A percentile compares a stretch with the other conserved stretches of the same genome.
Evolutionary conservation across 140 eudicot species (phyloP).

Genomic region (Cichorium intybus): DNA sequence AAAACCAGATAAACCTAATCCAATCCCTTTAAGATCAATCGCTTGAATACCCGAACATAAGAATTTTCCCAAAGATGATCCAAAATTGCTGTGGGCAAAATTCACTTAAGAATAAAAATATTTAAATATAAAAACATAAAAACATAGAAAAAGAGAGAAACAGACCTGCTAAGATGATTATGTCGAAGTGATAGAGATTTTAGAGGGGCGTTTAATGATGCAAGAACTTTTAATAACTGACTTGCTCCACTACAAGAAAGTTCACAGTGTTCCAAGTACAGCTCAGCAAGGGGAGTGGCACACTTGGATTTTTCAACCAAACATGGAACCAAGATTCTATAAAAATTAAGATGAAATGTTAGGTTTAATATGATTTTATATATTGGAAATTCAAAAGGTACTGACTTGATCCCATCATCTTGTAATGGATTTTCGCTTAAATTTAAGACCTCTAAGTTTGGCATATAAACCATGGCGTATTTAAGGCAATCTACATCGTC

Average conservation of each 20-base stretch:
- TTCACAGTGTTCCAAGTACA: conserved; percentile 60
- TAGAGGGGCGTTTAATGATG: conserved; percentile 45
- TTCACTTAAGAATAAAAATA: not conserved
- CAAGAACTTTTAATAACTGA: conserved; percentile 51
- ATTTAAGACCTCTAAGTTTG: conserved; percentile 65
- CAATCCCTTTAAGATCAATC: conserved; percentile 53
- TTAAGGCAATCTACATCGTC: conserved; percentile 67
- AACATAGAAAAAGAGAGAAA: not conserved
- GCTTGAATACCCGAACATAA: conserved; percentile 45
- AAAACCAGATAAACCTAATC: conserved; percentile 71
- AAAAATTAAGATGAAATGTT: conserved; percentile 1
- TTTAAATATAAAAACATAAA: not conserved
- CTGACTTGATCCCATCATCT: conserved; percentile 65
- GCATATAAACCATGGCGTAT: conserved; percentile 61
- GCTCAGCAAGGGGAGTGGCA: conserved; percentile 38
- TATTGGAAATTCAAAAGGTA: conserved; percentile 3
- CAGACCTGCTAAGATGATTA: conserved; percentile 72
- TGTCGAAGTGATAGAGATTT: conserved; percentile 52
- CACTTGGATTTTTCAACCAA: conserved; percentile 47
- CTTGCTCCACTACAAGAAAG: conserved; percentile 47
- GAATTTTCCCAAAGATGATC: conserved; percentile 52
- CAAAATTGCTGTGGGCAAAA: conserved; percentile 43
- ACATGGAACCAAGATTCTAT: conserved; percentile 58
- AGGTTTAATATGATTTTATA: conserved; percentile 1
- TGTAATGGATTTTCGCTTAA: conserved; percentile 68